Evolutionary conservation across 495 filamentous ascomycete genomes (phyloP), one percentile per base, ranked within the genome.

Genomic region (Penicillium atrosanguineum): DNA sequence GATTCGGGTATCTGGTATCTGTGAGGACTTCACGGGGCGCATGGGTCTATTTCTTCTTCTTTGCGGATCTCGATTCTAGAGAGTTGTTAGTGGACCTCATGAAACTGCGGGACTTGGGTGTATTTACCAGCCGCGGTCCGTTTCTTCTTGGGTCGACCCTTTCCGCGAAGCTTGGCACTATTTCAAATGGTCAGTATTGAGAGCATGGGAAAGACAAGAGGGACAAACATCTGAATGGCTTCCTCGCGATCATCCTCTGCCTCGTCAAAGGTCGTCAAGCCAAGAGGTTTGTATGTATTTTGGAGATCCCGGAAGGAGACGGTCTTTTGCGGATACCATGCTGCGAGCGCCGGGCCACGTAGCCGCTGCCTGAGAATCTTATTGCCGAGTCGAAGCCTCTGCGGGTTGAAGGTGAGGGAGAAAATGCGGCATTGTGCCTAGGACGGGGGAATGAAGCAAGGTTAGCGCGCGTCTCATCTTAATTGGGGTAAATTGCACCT

Each of bases 131-230:
- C 76, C 49, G 79, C 77, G 23, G 76, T 83, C 68, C 77, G 82
- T 76, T 93, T 94, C 83, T 96, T 97, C 80, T 91, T 95, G 18
- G 93, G 91, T 26, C 89, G 79, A 14, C 88, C 89, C 73, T 97
- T 97, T 44, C 92, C 94, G 68, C 89, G 85, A 15, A 77, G 62
- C 75, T 87, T 94, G 62, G 85, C 71, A 57, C 85, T 89, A 42
- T 34, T 26, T 2, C 7, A 23, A 36, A 20, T 26, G 45, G 43
- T 57, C 39, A 60, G 39, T 20, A 52, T 38, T 6, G 25, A 14
- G n/a, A 34, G 21, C 15, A 12, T 16, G 25, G 11, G 8, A 23
- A n/a, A 41, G 20, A 16, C n/a, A 5, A 16, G 36, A 25, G 18
- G 16, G n/a, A 61, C 75, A 55, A 72, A 84, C 77, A 86, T 82